Evolutionary conservation across 176 grass and related monocot genomes (phyloP).

Genomic region (Aegilops umbellulata): DNA sequence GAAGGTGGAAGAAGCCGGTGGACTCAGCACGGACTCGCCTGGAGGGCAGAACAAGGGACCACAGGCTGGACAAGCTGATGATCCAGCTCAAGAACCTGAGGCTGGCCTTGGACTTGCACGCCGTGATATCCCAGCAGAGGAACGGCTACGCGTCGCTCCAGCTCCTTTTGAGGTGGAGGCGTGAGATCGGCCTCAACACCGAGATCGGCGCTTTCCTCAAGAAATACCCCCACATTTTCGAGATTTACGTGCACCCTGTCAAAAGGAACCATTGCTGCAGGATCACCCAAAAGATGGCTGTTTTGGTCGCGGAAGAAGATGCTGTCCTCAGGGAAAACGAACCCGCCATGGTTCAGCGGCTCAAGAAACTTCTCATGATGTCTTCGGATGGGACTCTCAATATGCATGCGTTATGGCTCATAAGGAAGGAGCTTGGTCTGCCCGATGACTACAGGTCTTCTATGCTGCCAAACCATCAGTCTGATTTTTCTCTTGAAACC

Average conservation of each 20-base stretch:
- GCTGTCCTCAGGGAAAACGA: conserved; percentile 40
- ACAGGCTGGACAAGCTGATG: conserved; percentile 61
- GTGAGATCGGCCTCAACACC: conserved; percentile 49
- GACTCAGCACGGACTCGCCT: conserved; percentile 56
- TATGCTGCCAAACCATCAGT: conserved; percentile 38
- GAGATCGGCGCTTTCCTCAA: conserved; percentile 52
- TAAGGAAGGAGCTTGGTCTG: conserved; percentile 55
- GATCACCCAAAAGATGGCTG: conserved; percentile 38
- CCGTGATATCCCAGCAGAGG: conserved; percentile 55
- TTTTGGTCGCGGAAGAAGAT: conserved; percentile 54
- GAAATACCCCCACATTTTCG: conserved; percentile 59
- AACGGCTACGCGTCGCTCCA: conserved; percentile 59
- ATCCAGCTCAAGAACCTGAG: conserved; percentile 54
- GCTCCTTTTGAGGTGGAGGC: conserved; percentile 56
- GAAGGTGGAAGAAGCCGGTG: conserved; percentile 61
- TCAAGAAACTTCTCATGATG: conserved; percentile 68
- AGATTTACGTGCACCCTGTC: conserved; percentile 52
- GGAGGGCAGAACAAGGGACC: conserved; percentile 61
- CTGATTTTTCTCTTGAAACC: conserved; percentile 32
- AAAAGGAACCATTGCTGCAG: conserved; percentile 55
- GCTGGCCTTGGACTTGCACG: conserved; percentile 38
- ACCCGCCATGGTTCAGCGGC: conserved; percentile 7
- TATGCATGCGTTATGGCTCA: conserved; percentile 53
- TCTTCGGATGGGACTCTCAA: conserved; percentile 34
- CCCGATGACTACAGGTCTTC: conserved; percentile 55